These are phyloP conservation scores for Leccinum griseonigrum DNA, from an alignment of 1,284 basidiomycete genomes.

Conservation along the genomic window DNA sequence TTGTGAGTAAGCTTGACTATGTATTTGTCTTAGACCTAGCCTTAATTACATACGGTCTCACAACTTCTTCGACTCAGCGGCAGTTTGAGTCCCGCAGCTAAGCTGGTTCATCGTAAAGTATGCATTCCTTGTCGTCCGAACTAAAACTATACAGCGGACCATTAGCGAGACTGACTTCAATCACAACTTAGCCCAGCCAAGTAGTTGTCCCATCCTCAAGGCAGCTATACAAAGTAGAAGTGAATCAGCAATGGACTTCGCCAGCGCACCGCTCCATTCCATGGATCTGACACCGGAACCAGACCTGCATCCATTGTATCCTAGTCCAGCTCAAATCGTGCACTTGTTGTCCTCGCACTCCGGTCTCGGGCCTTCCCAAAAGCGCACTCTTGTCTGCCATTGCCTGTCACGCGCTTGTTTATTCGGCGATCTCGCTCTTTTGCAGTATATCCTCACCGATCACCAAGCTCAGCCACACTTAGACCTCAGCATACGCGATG, in stretches of 20 bases:
- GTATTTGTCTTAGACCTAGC: neutral
- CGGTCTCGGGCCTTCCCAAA: slow-evolving; percentile 65
- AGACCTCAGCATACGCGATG: slow-evolving; percentile 71
- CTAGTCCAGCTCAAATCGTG: slow-evolving; percentile 59
- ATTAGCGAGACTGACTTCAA: slow-evolving; percentile 7
- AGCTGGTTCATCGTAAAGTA: slow-evolving; percentile 7
- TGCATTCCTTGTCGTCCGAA: slow-evolving; percentile 21
- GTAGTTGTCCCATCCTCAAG: slow-evolving; percentile 8
- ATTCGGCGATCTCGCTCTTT: slow-evolving; percentile 69
- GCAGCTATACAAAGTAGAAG: slow-evolving; percentile 2
- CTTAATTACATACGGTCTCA: slow-evolving; percentile 3
- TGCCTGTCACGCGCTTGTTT: slow-evolving; percentile 69
- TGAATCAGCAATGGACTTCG: slow-evolving; percentile 12
- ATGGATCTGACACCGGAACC: slow-evolving; percentile 66
- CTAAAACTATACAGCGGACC: slow-evolving; percentile 12
- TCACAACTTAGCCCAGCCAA: slow-evolving; percentile 1
- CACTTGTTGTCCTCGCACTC: slow-evolving; percentile 62
- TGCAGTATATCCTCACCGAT: slow-evolving; percentile 72
- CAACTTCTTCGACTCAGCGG: slow-evolving; percentile 1
- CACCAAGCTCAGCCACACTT: slow-evolving; percentile 65
- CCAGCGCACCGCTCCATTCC: slow-evolving; percentile 12
- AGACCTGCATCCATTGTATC: slow-evolving; percentile 74
- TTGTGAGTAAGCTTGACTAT: slow-evolving; percentile 1
- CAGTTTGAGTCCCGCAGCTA: slow-evolving; percentile 1
- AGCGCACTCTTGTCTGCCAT: slow-evolving; percentile 65